These are phyloP conservation scores for Dactylonectria estremocensis DNA, from an alignment of 2,329 filamentous ascomycete species.

Conservation along the genomic window DNA sequence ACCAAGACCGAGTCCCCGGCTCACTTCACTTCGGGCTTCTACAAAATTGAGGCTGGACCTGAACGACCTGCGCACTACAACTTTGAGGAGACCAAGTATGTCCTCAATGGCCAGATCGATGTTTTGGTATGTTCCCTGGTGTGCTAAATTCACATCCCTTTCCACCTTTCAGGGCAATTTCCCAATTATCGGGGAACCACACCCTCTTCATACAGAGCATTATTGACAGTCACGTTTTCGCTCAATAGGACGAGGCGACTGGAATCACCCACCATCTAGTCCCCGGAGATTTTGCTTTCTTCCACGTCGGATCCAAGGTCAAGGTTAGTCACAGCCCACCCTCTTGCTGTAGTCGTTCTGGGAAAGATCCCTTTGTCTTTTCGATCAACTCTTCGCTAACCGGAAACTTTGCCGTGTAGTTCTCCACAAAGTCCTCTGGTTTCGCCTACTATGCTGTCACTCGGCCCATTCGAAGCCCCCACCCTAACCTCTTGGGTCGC, in stretches of 20 bases:
- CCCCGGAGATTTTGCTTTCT: slow-evolving; percentile 44
- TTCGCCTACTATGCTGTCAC: slow-evolving; percentile 47
- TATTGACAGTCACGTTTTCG: slow-evolving; percentile 1
- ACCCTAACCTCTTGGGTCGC: slow-evolving; percentile 42
- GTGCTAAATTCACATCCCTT: too few relatives aligned
- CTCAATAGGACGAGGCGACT: slow-evolving; percentile 42
- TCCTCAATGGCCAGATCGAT: slow-evolving; percentile 44
- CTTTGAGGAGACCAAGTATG: slow-evolving; percentile 47
- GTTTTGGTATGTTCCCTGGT: slow-evolving; percentile 35
- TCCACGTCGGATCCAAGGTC: slow-evolving; percentile 47
- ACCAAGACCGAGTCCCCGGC: slow-evolving; percentile 45
- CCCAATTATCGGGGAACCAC: background rate
- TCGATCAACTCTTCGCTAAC: background rate
- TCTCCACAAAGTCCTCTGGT: slow-evolving; percentile 45
- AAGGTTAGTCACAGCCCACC: slow-evolving; percentile 24
- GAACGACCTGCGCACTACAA: slow-evolving; percentile 39
- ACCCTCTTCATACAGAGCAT: too few relatives aligned
- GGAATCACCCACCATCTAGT: slow-evolving; percentile 44
- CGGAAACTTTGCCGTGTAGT: slow-evolving; percentile 27
- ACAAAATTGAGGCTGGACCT: slow-evolving; percentile 45
- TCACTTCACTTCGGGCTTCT: slow-evolving; percentile 44
- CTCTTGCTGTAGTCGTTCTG: too few relatives aligned
- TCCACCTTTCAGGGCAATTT: background rate
- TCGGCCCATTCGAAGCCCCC: slow-evolving; percentile 41
- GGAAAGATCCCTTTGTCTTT: background rate